These are phyloP conservation scores for Xylaria arbuscula DNA, from an alignment of 2,329 filamentous ascomycete species.

Conservation along the genomic window DNA sequence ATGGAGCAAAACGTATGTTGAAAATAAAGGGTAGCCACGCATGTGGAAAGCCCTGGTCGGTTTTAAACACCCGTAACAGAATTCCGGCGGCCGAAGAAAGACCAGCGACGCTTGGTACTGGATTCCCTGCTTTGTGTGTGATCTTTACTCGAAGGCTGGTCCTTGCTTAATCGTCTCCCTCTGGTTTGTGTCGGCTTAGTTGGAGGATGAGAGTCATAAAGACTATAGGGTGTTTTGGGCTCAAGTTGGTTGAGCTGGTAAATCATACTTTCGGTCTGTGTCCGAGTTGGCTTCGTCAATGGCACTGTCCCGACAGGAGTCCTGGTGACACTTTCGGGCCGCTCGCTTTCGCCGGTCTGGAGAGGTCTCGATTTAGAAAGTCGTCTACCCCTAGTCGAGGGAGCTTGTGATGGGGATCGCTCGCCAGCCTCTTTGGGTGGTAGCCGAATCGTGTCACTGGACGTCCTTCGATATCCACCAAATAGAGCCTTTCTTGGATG, in stretches of 20 bases:
- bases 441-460: conserved; percentile 31
- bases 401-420: conserved; percentile 18
- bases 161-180: conserved; percentile 37
- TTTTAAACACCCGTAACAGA: conserved; percentile 27
- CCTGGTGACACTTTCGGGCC: conserved; percentile 21
- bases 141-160: conserved; percentile 17
- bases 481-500: conserved; percentile 32
- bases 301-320: conserved; percentile 30
- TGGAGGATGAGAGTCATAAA: conserved; percentile 11
- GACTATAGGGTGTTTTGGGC: conserved; percentile 10
- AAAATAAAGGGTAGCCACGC: background rate
- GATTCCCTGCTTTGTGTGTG: conserved; percentile 2
- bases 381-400: conserved; percentile 37
- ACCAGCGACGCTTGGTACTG: conserved; percentile 31
- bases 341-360: conserved; percentile 26
- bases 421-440: conserved; percentile 20
- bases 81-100: conserved; percentile 35
- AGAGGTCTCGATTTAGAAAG: conserved; percentile 41
- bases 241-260: conserved; percentile 30
- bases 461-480: conserved; percentile 26
- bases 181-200: conserved; percentile 22
- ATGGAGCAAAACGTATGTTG: conserved; percentile 7
- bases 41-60: background rate
- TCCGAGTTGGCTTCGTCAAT: conserved; percentile 21
- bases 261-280: conserved; percentile 25